Conservation (phyloP, 1,139 yeast species). For the Ogataea hybrid region DNA sequence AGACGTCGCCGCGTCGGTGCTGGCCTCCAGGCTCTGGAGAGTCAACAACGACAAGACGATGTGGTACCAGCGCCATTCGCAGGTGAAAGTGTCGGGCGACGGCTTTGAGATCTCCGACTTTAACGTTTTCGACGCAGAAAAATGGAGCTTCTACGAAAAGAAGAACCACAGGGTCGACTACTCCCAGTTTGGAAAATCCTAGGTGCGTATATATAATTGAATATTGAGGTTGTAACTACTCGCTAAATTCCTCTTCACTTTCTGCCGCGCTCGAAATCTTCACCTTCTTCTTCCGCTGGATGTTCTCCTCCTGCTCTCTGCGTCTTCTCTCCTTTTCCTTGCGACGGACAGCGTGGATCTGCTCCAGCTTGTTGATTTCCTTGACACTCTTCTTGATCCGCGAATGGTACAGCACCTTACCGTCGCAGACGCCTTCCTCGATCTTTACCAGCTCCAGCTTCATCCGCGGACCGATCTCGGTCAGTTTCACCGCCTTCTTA, state of each 20-base stretch:
- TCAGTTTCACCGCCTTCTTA: conserved; percentile 87
- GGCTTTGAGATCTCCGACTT: conserved; percentile 40
- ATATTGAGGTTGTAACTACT: background rate
- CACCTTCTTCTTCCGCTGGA: conserved; percentile 69
- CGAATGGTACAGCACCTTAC: conserved; percentile 85
- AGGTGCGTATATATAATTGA: conserved; percentile 4
- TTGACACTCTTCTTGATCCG: conserved; percentile 57
- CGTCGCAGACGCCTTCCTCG: conserved; percentile 86
- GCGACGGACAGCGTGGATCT: conserved; percentile 60
- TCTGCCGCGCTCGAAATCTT: conserved; percentile 40
- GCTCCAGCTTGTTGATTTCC: conserved; percentile 63
- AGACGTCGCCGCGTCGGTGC: conserved; percentile 30
- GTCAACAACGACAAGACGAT: conserved; percentile 31
- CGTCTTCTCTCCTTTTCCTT: conserved; percentile 70
- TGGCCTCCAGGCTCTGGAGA: conserved; percentile 36
- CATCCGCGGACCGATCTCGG: conserved; percentile 93
- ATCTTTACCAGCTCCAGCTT: conserved; percentile 75
- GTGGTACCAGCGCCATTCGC: conserved; percentile 41
- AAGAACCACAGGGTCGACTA: conserved; percentile 27
- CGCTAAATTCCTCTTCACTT: conserved; percentile 5
- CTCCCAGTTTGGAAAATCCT: conserved; percentile 15
- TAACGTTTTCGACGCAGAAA: conserved; percentile 40
- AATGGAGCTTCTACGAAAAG: conserved; percentile 36
- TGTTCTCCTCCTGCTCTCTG: conserved; percentile 75
- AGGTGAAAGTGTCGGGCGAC: conserved; percentile 36